A percentile compares a stretch with the other conserved stretches of the same genome.
These are phyloP conservation scores for Trametes maxima DNA, from an alignment of 768 basidiomycete species.

Conservation along the genomic window DNA sequence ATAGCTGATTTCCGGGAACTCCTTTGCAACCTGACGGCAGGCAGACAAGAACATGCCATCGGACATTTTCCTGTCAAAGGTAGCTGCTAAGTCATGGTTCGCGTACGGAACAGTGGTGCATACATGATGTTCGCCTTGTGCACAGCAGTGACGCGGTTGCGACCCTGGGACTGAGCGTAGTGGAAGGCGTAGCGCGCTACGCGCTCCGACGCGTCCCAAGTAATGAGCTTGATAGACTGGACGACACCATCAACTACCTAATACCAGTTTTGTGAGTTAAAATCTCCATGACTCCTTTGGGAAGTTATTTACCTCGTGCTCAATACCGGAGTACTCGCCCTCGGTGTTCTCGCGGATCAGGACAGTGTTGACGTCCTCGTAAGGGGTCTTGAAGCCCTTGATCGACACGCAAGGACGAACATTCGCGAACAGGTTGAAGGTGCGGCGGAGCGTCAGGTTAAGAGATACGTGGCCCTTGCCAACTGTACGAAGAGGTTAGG, in stretches of 20 bases:
- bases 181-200: constrained; percentile 99
- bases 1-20: constrained; percentile 90
- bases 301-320: constrained; percentile 78
- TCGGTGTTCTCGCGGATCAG: constrained; percentile 99
- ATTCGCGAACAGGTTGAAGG: constrained; percentile 98
- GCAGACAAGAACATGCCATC: constrained; percentile 99
- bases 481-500: constrained; percentile 53
- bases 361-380: constrained; percentile 97
- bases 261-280: neutral
- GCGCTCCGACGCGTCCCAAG: constrained; percentile 97
- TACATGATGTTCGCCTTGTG: constrained; percentile 99
- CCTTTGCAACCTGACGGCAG: constrained; percentile 94
- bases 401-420: constrained; percentile 97
- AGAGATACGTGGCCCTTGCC: constrained; percentile 99
- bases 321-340: constrained; percentile 99
- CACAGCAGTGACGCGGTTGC: constrained; percentile 94
- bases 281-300: constrained; percentile 2
- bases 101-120: constrained; percentile 30
- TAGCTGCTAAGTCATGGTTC: neutral
- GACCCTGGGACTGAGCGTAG: constrained; percentile 86
- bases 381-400: constrained; percentile 96
- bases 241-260: constrained; percentile 97
- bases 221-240: constrained; percentile 99
- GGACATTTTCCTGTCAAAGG: constrained; percentile 90
- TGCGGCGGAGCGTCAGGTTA: constrained; percentile 94